Base-by-base conservation (phyloP, 164 flowering plant species). In the Brasenia schreberi region DNA sequence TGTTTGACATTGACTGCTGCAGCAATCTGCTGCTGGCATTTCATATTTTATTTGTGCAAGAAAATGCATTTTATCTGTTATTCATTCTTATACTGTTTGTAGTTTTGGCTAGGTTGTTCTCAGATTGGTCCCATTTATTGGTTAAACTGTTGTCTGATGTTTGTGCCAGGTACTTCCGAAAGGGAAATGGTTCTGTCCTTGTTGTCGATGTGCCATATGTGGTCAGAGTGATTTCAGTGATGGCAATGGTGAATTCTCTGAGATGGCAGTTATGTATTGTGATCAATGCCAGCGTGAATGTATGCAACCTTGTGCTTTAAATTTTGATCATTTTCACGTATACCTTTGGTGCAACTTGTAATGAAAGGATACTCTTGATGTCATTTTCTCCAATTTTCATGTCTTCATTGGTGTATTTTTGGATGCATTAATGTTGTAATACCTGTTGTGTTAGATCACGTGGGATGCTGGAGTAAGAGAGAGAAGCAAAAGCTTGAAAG, bases 161-260 rank as follows among this genome's bases (percentile, higher is more conserved):
- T 61, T 18, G 17, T 16, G 63, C 61, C 62, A 94, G 97, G 83
- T 77, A 61, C 67, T 87, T 68, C 97, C 93, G 0, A 85, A 83
- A 61, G 99, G 93, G 65, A 85, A 83, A 52, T 94, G 99, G 99
- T 86, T 83, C 68, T 94, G 99, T 68, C 89, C 86, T 63, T 82
- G 90, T 59, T 94, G 98, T 67, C 76, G 83, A 69, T 94, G 98
- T 70, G 69, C 74, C 66, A 76, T 81, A 72, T 94, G 98, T 80
- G 84, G 79, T 19, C 62, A 67, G 65, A 71, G 72, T 67, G 67
- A 79, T 49, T 67, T 74, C 43, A 68, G 72, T 65, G 72, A 62
- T 53, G 77, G 63, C 23, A 45, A 27, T 14, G 77, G 63, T 62
- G 66, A 69, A 19, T 45, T 61, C 56, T 64, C 68, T n/a, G 84